Evolutionary conservation across 116 monocot species (phyloP).

Genomic region (Dioscorea cayenensis): DNA sequence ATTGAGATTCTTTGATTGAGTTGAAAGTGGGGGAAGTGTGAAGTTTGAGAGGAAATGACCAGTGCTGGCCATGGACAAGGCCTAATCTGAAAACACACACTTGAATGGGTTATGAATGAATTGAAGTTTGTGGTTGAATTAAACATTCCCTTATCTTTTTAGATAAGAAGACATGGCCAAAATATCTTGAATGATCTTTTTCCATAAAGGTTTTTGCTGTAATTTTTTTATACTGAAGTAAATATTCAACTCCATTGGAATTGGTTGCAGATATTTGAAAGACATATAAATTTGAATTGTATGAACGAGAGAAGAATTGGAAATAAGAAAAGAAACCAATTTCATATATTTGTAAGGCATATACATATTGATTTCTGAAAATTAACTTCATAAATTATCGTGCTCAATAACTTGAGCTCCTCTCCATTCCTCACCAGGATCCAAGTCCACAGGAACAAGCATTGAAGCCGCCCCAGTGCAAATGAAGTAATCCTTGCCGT

Average conservation of each 20-base stretch:
- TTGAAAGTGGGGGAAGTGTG: neutral
- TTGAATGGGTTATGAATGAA: too few species aligned
- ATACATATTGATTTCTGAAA: neutral
- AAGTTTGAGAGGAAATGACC: conserved; percentile 1
- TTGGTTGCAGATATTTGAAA: too few species aligned
- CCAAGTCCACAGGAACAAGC: conserved; percentile 69
- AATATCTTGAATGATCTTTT: too few species aligned
- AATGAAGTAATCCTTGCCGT: conserved; percentile 68
- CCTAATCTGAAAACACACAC: neutral
- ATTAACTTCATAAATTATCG: conserved; percentile 60
- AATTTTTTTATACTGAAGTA: too few species aligned
- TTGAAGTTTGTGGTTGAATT: too few species aligned
- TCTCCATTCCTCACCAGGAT: conserved; percentile 79
- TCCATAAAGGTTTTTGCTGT: too few species aligned
- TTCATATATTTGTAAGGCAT: neutral
- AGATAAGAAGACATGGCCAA: too few species aligned
- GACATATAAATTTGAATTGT: too few species aligned
- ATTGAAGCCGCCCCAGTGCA: conserved; percentile 85
- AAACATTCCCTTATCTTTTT: too few species aligned
- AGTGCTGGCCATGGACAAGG: conserved; percentile 5
- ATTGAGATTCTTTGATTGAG: conserved; percentile 1
- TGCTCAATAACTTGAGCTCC: conserved; percentile 96
- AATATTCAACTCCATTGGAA: too few species aligned
- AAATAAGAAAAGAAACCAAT: too few species aligned
- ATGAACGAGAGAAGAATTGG: too few species aligned